A percentile compares a stretch with the other conserved stretches of the same genome.
Evolutionary conservation across 75 land plant genomes (phyloP).

Genomic region (Pinus taeda): DNA sequence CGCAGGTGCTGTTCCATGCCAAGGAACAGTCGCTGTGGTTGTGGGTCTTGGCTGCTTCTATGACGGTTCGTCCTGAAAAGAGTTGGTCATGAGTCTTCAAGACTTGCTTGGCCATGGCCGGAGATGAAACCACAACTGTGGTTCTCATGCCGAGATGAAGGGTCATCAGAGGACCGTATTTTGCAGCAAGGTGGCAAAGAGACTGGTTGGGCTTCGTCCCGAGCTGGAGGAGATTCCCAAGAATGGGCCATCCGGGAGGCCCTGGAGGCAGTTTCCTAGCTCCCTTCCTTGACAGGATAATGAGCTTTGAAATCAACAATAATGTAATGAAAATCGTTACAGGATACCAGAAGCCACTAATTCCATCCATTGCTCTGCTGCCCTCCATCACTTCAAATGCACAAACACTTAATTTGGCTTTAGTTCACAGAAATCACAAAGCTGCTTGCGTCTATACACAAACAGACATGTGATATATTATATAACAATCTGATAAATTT

Average conservation of each 20-base stretch:
- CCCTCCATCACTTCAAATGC: too few species aligned
- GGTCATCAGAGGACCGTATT: slow-evolving; percentile 17
- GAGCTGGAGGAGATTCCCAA: slow-evolving; percentile 16
- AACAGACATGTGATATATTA: too few species aligned
- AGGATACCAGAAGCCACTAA: too few species aligned
- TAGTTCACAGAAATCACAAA: too few species aligned
- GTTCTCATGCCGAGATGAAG: slow-evolving; percentile 13
- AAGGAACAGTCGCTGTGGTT: slow-evolving; percentile 2
- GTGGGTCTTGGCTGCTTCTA: slow-evolving; percentile 8
- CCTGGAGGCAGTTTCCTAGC: slow-evolving; percentile 10
- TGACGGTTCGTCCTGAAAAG: slow-evolving; percentile 8
- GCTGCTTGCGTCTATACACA: too few species aligned
- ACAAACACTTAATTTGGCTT: too few species aligned
- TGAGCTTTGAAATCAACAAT: too few species aligned
- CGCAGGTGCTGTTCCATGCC: neutral
- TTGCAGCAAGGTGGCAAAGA: slow-evolving; percentile 12
- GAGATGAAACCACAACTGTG: slow-evolving; percentile 9
- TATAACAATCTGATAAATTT: too few species aligned
- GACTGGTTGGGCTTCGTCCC: slow-evolving; percentile 11
- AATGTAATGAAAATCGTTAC: too few species aligned
- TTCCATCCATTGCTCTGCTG: too few species aligned
- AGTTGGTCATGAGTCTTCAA: slow-evolving; percentile 15
- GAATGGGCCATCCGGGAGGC: slow-evolving; percentile 11
- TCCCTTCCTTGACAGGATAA: neutral
- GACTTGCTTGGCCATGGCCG: slow-evolving; percentile 14